Conservation (phyloP, 73 alveolate genomes). For the Stentor coeruleus region DNA sequence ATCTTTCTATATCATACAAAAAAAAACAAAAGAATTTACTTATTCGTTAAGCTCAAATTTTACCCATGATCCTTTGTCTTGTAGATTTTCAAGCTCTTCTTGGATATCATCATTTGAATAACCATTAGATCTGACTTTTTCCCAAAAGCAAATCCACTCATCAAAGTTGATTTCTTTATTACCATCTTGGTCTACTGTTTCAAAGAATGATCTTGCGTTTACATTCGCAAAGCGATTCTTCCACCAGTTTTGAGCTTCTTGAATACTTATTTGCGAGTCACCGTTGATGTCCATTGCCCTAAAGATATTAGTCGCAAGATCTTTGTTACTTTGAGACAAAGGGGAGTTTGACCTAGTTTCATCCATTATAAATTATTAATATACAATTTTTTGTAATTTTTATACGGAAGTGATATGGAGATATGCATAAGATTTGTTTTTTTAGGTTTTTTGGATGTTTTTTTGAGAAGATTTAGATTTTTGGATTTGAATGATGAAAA, state of each 20-base stretch:
- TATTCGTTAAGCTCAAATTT: too few species aligned
- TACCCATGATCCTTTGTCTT: constrained; percentile 18
- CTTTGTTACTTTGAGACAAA: background rate
- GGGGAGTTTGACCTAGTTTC: background rate
- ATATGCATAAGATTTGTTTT: too few species aligned
- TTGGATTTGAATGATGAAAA: too few species aligned
- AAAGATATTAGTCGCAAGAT: background rate
- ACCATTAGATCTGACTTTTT: background rate
- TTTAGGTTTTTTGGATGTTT: too few species aligned
- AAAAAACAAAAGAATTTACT: too few species aligned
- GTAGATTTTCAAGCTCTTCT: constrained; percentile 1
- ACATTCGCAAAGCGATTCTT: background rate
- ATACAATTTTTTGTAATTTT: too few species aligned
- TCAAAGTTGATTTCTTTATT: background rate
- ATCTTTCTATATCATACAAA: too few species aligned
- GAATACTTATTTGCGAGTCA: background rate
- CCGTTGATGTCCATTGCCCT: background rate
- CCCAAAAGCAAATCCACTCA: constrained; percentile 20
- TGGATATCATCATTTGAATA: background rate
- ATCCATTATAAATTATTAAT: too few species aligned
- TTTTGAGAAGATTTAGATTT: too few species aligned
- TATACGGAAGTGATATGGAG: too few species aligned
- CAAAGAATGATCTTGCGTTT: constrained; percentile 8
- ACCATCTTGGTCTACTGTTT: constrained; percentile 11
- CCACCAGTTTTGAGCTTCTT: constrained; percentile 19